A percentile compares a stretch with the other conserved stretches of the same genome.
Evolutionary conservation across 108 stramenopile genomes (phyloP).

Genomic region (Cyclotella choctawhatcheeana): DNA sequence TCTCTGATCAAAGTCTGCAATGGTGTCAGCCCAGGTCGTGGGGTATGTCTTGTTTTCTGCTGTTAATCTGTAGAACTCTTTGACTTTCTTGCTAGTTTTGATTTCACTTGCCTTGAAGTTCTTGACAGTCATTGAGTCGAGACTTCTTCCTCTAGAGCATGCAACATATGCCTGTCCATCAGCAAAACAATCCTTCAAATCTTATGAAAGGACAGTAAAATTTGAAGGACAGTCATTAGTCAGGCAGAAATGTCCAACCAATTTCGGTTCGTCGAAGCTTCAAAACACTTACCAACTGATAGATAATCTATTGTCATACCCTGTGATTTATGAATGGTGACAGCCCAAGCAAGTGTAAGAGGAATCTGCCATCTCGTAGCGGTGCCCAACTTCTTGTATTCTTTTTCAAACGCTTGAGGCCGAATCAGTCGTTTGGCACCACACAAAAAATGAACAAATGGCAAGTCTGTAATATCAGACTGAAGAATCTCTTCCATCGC

Average conservation of each 20-base stretch:
- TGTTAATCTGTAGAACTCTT: slow-evolving; percentile 31
- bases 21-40: slow-evolving; percentile 38
- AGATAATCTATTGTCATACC: slow-evolving; percentile 80
- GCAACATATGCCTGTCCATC: slow-evolving; percentile 91
- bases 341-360: slow-evolving; percentile 53
- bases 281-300: slow-evolving; percentile 40
- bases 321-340: slow-evolving; percentile 81
- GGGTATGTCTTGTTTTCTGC: slow-evolving; percentile 20
- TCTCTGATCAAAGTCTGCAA: slow-evolving; percentile 26
- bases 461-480: slow-evolving; percentile 19
- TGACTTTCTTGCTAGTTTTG: slow-evolving; percentile 44
- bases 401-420: slow-evolving; percentile 38
- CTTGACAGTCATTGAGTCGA: slow-evolving; percentile 48
- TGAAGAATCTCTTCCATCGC: slow-evolving; percentile 12
- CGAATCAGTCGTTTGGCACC: slow-evolving; percentile 25
- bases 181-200: slow-evolving; percentile 68
- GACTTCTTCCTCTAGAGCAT: slow-evolving; percentile 63
- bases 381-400: slow-evolving; percentile 20
- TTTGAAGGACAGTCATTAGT: no score
- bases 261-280: background rate
- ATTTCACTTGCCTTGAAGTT: slow-evolving; percentile 39
- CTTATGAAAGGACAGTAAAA: background rate
- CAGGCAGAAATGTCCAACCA: no score
- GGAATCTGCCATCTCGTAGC: slow-evolving; percentile 47
- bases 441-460: slow-evolving; percentile 36